Percentiles rank a stretch among this genome's conserved stretches.
Conservation (phyloP, 768 basidiomycete species). For the Kwoniella mangroviensis region DNA sequence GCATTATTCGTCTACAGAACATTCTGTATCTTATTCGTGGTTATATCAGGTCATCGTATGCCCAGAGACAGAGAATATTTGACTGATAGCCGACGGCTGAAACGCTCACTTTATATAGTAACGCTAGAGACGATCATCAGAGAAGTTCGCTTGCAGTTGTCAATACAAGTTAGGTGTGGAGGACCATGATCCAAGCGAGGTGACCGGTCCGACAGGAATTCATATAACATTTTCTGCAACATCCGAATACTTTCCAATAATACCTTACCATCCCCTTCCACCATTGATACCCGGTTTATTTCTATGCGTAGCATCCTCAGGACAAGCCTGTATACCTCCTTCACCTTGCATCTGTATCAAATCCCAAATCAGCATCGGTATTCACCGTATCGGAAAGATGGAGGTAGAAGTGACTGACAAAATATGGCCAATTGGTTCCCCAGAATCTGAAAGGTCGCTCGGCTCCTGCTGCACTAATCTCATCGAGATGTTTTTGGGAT, state of each 20-base stretch:
- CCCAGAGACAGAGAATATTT: not conserved
- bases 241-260: too few species aligned
- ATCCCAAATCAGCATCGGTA: not conserved
- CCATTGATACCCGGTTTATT: not conserved
- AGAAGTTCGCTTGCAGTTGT: not conserved
- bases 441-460: slow-evolving; percentile 26
- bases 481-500: slow-evolving; percentile 15
- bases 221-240: too few species aligned
- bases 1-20: too few species aligned
- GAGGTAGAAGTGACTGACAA: slow-evolving; percentile 15
- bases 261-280: not conserved
- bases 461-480: slow-evolving; percentile 21
- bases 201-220: not conserved
- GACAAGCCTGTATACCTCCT: slow-evolving; percentile 16
- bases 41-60: not conserved
- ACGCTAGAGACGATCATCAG: too few species aligned
- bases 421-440: slow-evolving; percentile 30
- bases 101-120: not conserved
- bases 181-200: not conserved
- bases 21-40: too few species aligned
- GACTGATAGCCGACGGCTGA: not conserved
- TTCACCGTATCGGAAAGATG: not conserved
- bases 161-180: too few species aligned
- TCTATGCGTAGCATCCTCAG: slow-evolving; percentile 10
- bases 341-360: slow-evolving; percentile 21